Evolutionary conservation across 2,329 filamentous ascomycete species (phyloP), one percentile per base, ranked within the genome.

Genomic region (Passalora sequoiae): DNA sequence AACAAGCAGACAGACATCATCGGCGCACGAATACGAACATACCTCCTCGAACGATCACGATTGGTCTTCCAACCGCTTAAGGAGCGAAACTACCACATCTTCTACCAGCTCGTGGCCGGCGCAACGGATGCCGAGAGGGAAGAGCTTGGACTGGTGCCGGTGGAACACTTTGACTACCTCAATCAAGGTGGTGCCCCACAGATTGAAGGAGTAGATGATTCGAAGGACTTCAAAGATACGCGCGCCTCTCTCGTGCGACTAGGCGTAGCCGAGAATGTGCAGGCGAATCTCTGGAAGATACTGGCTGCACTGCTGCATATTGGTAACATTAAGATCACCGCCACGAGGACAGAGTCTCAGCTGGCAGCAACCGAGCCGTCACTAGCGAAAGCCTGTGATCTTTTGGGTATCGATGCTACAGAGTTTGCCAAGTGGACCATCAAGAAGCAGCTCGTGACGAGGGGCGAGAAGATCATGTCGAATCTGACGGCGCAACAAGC

Each of bases 41-140:
- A 98, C 63, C 75, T 98, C 55, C 75, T 98, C 32, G 92, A 98
- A 67, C 86, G 92, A 48, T 97, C 92, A 50, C 84, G 92, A 70
- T 74, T 98, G 59, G 92, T 97, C 13, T 98, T 97, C 68, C 92
- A 98, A 65, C 92, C 92, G 30, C 73, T 96, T 52, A 97, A 95
- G 71, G 92, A 98, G 72, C 80, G 92, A 56, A 98, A 98, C 67
- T 98, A 98, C 70, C 92, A 98, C 68, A 91, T 98, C 60, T 98
- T 98, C 71, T 98, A 98, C 68, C 92, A 98, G 67, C 77, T 98
- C 39, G 83, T 96, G 33, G 89, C 89, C 38, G 92, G 94, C 63
- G 86, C 89, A n/a, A 82, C 86, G 2, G 86, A 94, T 22, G 75
- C 80, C 51, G 84, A 96, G 68, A 83, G 82, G 38, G 78, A 91